phyloP scores from a whole-genome alignment of 441 rosid genomes.

The Erodium chrysanthum region DNA sequence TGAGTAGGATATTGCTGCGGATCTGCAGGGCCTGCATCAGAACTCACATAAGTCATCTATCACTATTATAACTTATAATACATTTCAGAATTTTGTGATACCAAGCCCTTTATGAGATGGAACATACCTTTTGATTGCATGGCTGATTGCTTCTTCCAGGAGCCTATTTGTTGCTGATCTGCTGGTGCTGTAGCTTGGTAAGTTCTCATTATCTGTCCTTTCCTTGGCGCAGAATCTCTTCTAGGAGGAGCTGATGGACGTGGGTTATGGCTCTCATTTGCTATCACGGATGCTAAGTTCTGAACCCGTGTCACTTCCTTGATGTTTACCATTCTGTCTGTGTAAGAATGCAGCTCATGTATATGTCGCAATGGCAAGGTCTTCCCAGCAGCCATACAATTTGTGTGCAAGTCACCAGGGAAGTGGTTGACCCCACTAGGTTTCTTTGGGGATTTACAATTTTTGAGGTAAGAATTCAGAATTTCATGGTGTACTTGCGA shows the following conservation, averaged over 20 bases:
- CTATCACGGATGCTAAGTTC: conserved; percentile 17
- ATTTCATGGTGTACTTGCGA: conserved; percentile 21
- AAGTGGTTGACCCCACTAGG: conserved; percentile 13
- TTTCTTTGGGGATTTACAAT: conserved; percentile 12
- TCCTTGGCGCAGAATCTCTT: conserved; percentile 24
- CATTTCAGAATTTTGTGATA: conserved; percentile 14
- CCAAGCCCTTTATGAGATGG: conserved; percentile 16
- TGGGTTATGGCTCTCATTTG: conserved; percentile 22
- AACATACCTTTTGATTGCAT: conserved; percentile 40
- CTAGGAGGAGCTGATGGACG: conserved; percentile 30
- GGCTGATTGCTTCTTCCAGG: conserved; percentile 21
- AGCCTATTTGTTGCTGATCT: conserved; percentile 25
- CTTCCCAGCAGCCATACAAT: conserved; percentile 17
- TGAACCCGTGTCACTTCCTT: conserved; percentile 20
- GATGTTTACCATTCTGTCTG: conserved; percentile 24
- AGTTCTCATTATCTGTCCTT: conserved; percentile 20
- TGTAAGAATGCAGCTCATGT: conserved; percentile 15
- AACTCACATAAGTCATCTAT: conserved; percentile 18
- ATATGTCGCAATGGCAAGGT: conserved; percentile 23
- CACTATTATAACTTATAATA: conserved; percentile 14
- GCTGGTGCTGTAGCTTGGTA: conserved; percentile 21
- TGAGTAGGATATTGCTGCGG: conserved; percentile 23
- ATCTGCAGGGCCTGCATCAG: conserved; percentile 32
- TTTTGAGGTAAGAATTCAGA: conserved; percentile 19
- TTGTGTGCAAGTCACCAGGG: conserved; percentile 16